Evolutionary conservation across 2,329 filamentous ascomycete species (phyloP).

Genomic region (Cercospora berteroae): DNA sequence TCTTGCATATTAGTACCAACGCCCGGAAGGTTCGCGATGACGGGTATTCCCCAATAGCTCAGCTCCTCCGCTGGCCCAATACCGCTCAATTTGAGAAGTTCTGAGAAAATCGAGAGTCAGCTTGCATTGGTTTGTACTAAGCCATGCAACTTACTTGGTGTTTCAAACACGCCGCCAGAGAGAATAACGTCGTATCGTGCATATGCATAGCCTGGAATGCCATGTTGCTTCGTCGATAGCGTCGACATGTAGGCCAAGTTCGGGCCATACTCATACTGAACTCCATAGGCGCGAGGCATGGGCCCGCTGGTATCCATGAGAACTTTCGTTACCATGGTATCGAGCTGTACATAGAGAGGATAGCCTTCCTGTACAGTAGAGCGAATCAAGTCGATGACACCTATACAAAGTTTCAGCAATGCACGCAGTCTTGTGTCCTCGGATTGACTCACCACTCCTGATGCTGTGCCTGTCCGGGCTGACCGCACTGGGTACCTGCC

Average conservation of each 20-base stretch:
- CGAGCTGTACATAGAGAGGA: conserved; percentile 56
- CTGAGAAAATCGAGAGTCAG: neutral
- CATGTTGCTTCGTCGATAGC: conserved; percentile 34
- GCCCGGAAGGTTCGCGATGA: conserved; percentile 57
- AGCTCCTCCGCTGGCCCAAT: conserved; percentile 57
- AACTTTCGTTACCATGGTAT: conserved; percentile 64
- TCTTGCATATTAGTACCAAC: conserved; percentile 65
- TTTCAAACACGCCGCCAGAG: conserved; percentile 52
- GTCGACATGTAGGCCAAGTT: conserved; percentile 41
- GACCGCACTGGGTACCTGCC: conserved; percentile 9
- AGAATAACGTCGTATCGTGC: conserved; percentile 48
- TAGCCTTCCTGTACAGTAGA: conserved; percentile 50
- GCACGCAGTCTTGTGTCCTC: too few relatives aligned
- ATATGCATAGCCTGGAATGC: conserved; percentile 41
- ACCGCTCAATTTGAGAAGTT: conserved; percentile 62
- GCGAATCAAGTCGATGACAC: conserved; percentile 58
- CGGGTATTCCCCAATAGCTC: conserved; percentile 51
- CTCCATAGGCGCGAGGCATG: conserved; percentile 47
- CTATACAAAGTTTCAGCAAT: conserved; percentile 49
- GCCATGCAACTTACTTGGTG: conserved; percentile 43
- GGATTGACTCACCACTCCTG: conserved; percentile 21
- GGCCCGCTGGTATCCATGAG: conserved; percentile 58
- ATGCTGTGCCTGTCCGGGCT: neutral
- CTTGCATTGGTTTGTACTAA: neutral
- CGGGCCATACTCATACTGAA: conserved; percentile 42